Evolutionary conservation across 495 filamentous ascomycete species (phyloP).

Genomic region (Hypomontagnella monticulosa): DNA sequence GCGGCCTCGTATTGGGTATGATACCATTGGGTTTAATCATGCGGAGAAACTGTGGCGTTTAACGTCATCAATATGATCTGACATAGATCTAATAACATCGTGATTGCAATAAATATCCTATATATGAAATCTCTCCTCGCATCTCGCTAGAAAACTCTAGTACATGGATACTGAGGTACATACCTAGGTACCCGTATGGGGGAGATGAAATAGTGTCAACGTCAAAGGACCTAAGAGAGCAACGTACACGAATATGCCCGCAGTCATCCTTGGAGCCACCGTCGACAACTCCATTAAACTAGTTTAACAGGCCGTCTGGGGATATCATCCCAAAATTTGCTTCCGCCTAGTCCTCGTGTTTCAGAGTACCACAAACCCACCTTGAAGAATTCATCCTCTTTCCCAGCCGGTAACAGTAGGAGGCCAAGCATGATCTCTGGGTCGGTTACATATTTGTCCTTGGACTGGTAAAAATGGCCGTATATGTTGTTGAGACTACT

Average conservation of each 20-base stretch:
- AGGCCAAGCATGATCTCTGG: slow-evolving; percentile 19
- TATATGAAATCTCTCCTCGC: no score
- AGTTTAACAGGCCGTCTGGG: slow-evolving; percentile 1
- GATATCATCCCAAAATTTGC: slow-evolving; percentile 15
- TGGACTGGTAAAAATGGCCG: no score
- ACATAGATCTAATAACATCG: no score
- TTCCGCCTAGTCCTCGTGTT: slow-evolving; percentile 11
- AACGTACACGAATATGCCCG: no score
- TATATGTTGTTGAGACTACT: no score
- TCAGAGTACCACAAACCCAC: slow-evolving; percentile 14
- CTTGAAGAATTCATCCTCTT: slow-evolving; percentile 5
- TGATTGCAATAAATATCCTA: no score
- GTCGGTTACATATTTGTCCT: not conserved
- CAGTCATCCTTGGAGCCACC: no score
- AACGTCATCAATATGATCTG: no score
- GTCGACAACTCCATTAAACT: not conserved
- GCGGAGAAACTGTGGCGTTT: no score
- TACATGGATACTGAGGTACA: not conserved
- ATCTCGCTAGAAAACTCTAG: not conserved
- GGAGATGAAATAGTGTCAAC: no score
- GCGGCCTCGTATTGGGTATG: no score
- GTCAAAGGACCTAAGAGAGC: not conserved
- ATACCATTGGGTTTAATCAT: no score
- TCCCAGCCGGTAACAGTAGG: not conserved
- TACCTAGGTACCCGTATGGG: slow-evolving; percentile 7